phyloP scores from a whole-genome alignment of 768 basidiomycete species.

The Nevesoporus exiguus region DNA sequence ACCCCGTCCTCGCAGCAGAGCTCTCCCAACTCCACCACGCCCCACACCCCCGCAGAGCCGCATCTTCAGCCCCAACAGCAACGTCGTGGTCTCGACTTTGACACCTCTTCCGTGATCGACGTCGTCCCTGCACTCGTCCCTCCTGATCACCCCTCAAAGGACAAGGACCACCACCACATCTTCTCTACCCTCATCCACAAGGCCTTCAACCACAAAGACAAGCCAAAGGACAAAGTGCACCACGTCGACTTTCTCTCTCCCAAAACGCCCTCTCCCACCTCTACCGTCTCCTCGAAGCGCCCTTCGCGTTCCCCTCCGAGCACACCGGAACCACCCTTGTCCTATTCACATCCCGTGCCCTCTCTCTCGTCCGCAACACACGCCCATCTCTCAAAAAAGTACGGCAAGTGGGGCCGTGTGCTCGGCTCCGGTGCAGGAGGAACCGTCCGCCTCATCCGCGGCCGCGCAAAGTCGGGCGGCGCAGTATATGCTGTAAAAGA shows the following conservation, averaged over 20 bases:
- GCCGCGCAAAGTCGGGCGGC: slow-evolving; percentile 74
- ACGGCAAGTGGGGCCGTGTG: slow-evolving; percentile 97
- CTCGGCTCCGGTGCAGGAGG: slow-evolving; percentile 98
- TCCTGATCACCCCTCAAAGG: slow-evolving; percentile 17
- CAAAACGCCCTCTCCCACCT: slow-evolving; percentile 35
- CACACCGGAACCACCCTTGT: slow-evolving; percentile 22
- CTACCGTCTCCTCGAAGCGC: slow-evolving; percentile 24
- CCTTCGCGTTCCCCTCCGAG: slow-evolving; percentile 27
- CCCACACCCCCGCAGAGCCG: slow-evolving; percentile 30
- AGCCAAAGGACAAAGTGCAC: slow-evolving; percentile 16
- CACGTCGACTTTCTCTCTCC: not conserved
- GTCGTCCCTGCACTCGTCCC: slow-evolving; percentile 28
- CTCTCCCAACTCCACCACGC: slow-evolving; percentile 23
- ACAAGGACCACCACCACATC: slow-evolving; percentile 23
- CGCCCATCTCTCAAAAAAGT: slow-evolving; percentile 95
- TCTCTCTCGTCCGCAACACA: slow-evolving; percentile 82
- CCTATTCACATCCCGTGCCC: slow-evolving; percentile 38
- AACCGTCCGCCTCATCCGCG: slow-evolving; percentile 94
- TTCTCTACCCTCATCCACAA: slow-evolving; percentile 35
- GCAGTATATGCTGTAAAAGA: slow-evolving; percentile 95
- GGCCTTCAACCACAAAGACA: slow-evolving; percentile 33
- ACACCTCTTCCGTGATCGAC: slow-evolving; percentile 33
- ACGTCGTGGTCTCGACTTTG: slow-evolving; percentile 34
- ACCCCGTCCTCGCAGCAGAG: slow-evolving; percentile 27
- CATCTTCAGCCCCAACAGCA: slow-evolving; percentile 36